phyloP scores from a whole-genome alignment of 1,139 yeast genomes.

The Debaryomycetaceae sp. region DNA sequence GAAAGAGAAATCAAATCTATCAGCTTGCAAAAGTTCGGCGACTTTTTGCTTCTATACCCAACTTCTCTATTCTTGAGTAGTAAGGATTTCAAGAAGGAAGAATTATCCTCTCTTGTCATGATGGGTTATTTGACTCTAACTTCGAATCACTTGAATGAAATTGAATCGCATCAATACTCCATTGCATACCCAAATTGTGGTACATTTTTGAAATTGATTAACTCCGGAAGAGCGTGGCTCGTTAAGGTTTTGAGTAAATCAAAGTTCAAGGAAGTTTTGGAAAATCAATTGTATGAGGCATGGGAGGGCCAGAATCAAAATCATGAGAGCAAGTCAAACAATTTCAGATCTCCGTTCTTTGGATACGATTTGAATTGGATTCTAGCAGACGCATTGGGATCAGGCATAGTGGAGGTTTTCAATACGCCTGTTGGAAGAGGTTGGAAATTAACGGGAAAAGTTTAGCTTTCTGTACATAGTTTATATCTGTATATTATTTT shows the following conservation, averaged over 20 bases:
- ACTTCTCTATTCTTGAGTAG: slow-evolving; percentile 27
- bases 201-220: slow-evolving; percentile 45
- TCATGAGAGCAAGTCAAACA: slow-evolving; percentile 34
- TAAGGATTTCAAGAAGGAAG: slow-evolving; percentile 23
- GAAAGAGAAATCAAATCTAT: slow-evolving; percentile 3
- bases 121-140: slow-evolving; percentile 55
- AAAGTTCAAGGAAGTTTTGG: slow-evolving; percentile 53
- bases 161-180: slow-evolving; percentile 40
- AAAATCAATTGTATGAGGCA: slow-evolving; percentile 42
- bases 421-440: slow-evolving; percentile 70
- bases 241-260: slow-evolving; percentile 39
- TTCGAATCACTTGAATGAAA: slow-evolving; percentile 47
- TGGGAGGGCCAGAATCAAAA: slow-evolving; percentile 43
- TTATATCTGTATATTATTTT: background rate
- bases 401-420: slow-evolving; percentile 66
- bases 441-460: slow-evolving; percentile 57
- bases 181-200: slow-evolving; percentile 65
- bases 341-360: slow-evolving; percentile 53
- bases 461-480: slow-evolving; percentile 12
- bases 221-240: slow-evolving; percentile 50
- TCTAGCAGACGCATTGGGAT: slow-evolving; percentile 62
- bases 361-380: slow-evolving; percentile 64
- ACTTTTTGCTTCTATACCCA: slow-evolving; percentile 24
- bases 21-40: slow-evolving; percentile 21
- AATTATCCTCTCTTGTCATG: slow-evolving; percentile 36